Conservation (phyloP, 805 yeast species). For the Candida argentea region DNA sequence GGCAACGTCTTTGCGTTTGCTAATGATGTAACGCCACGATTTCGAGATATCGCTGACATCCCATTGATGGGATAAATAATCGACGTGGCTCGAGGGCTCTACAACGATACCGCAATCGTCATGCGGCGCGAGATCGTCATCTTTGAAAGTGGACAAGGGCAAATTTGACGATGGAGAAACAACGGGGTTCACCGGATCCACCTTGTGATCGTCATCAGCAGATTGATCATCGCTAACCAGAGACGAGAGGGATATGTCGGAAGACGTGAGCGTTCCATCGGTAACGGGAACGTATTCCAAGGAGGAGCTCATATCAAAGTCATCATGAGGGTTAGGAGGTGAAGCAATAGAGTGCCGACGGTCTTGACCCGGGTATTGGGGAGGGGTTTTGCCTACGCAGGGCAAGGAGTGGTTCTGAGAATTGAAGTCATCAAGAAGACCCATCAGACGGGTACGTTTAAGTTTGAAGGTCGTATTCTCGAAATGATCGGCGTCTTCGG, state of each 20-base stretch:
- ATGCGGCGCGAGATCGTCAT: slow-evolving; percentile 44
- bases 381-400: neutral
- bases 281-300: neutral
- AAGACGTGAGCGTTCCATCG: neutral
- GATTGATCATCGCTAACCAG: too few species aligned
- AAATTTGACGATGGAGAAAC: neutral
- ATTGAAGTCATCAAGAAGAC: slow-evolving; percentile 62
- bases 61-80: slow-evolving; percentile 93
- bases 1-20: slow-evolving; percentile 76
- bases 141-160: slow-evolving; percentile 4
- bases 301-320: neutral
- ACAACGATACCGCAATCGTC: slow-evolving; percentile 75
- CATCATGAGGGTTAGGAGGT: neutral
- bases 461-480: slow-evolving; percentile 60
- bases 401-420: slow-evolving; percentile 20
- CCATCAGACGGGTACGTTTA: slow-evolving; percentile 77
- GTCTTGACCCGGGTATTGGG: slow-evolving; percentile 1
- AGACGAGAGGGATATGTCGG: neutral
- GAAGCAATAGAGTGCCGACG: neutral
- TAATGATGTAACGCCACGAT: slow-evolving; percentile 90
- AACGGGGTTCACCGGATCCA: neutral
- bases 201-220: too few species aligned
- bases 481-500: slow-evolving; percentile 62
- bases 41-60: slow-evolving; percentile 86
- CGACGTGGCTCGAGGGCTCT: slow-evolving; percentile 87